Conservation (phyloP, 257 asterid genomes). For the Ilex asprella region DNA sequence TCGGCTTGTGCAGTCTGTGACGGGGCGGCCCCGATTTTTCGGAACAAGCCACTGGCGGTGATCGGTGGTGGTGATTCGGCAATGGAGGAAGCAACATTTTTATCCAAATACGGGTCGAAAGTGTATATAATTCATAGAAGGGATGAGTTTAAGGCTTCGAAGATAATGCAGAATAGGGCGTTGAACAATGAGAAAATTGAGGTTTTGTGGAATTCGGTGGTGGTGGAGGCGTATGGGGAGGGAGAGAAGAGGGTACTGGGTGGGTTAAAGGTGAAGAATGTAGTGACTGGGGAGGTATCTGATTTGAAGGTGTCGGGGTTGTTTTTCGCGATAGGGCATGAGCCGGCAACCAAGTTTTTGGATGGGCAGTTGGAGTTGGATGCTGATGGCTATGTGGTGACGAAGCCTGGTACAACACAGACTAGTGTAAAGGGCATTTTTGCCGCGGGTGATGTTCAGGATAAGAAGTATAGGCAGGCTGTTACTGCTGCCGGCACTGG, state of each 20-base stretch:
- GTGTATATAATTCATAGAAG: slow-evolving; percentile 84
- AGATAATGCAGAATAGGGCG: slow-evolving; percentile 83
- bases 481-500: slow-evolving; percentile 96
- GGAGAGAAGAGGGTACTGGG: slow-evolving; percentile 27
- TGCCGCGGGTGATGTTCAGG: slow-evolving; percentile 99
- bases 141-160: slow-evolving; percentile 81
- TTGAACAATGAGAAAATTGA: slow-evolving; percentile 56
- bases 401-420: slow-evolving; percentile 68
- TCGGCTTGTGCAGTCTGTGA: slow-evolving; percentile 98
- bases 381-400: slow-evolving; percentile 71
- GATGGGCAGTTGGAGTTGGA: slow-evolving; percentile 83
- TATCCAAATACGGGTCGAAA: slow-evolving; percentile 89
- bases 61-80: slow-evolving; percentile 99
- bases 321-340: slow-evolving; percentile 93
- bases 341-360: slow-evolving; percentile 85
- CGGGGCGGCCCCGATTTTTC: slow-evolving; percentile 88
- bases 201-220: slow-evolving; percentile 69
- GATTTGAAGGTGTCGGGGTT: slow-evolving; percentile 67
- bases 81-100: slow-evolving; percentile 88
- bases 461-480: slow-evolving; percentile 95
- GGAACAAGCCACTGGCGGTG: slow-evolving; percentile 77
- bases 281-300: slow-evolving; percentile 49
- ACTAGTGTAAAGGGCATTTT: slow-evolving; percentile 89
- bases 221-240: slow-evolving; percentile 77
- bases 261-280: slow-evolving; percentile 75